phyloP scores from a whole-genome alignment of 768 basidiomycete genomes.

The Mycena amicta region DNA sequence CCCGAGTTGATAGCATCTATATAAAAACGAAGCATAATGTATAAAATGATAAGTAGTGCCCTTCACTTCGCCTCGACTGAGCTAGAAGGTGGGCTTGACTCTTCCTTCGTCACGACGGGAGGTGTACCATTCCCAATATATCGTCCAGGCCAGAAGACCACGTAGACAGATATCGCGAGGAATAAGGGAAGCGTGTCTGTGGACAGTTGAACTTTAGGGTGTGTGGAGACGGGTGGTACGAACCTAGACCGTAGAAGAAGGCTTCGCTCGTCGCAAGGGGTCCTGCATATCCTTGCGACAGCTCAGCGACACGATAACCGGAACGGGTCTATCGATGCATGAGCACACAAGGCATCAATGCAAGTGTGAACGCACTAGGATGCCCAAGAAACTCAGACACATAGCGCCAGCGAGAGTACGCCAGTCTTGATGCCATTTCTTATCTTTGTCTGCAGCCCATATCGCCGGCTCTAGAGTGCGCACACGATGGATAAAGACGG shows the following conservation, averaged over 20 bases:
- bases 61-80: too few species aligned
- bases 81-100: too few species aligned
- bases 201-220: neutral
- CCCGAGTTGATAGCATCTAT: too few species aligned
- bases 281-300: conserved; percentile 64
- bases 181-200: conserved; percentile 62
- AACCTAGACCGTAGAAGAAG: conserved; percentile 63
- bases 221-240: too few species aligned
- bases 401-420: conserved; percentile 53
- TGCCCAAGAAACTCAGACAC: conserved; percentile 59
- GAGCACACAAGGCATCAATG: neutral
- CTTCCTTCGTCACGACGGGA: too few species aligned
- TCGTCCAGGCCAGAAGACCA: conserved; percentile 67
- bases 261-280: conserved; percentile 57
- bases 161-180: conserved; percentile 57
- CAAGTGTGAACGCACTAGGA: conserved; percentile 48
- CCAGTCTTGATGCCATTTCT: conserved; percentile 61
- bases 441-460: conserved; percentile 41
- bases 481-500: conserved; percentile 53
- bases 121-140: conserved; percentile 40
- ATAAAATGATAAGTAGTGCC: too few species aligned
- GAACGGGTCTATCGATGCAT: conserved; percentile 56
- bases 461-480: conserved; percentile 39
- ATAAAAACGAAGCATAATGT: too few species aligned
- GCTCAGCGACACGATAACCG: conserved; percentile 59